These are phyloP conservation scores for Cunninghamia lanceolata DNA, from an alignment of 75 land plant genomes.

Conservation along the genomic window DNA sequence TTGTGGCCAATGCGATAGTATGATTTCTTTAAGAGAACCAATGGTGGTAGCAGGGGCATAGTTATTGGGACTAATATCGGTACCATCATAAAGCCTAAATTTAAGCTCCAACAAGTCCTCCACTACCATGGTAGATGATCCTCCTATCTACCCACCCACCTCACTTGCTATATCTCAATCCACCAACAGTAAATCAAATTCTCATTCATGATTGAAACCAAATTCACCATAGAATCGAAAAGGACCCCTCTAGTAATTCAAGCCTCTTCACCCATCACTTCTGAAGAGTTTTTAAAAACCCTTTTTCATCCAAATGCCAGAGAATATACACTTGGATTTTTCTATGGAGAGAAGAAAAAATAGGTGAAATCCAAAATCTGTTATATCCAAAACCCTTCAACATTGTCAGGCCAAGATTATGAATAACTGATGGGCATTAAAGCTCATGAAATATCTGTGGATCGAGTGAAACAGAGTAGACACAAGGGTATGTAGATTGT, in stretches of 20 bases:
- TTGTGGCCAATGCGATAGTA: conserved; percentile 75
- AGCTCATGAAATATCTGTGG: background rate
- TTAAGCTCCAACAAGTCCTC: conserved; percentile 77
- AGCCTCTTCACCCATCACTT: background rate
- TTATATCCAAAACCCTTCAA: background rate
- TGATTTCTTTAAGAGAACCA: conserved; percentile 63
- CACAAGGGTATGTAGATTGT: background rate
- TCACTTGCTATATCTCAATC: conserved; percentile 4
- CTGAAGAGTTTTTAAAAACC: background rate
- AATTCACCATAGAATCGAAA: background rate
- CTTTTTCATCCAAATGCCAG: background rate
- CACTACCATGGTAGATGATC: conserved; percentile 40
- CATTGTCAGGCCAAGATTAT: background rate
- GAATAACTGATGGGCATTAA: background rate
- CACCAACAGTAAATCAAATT: background rate
- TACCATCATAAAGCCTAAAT: conserved; percentile 79
- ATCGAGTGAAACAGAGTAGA: background rate
- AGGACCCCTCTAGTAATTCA: background rate
- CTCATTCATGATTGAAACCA: background rate
- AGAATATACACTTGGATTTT: background rate
- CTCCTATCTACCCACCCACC: conserved; percentile 3
- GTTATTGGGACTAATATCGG: conserved; percentile 81
- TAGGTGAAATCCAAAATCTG: background rate
- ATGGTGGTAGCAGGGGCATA: conserved; percentile 66
- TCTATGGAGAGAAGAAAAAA: no score